A percentile compares a stretch with the other conserved stretches of the same genome.
These are phyloP conservation scores for Saccharomycopsis sp. DNA, from an alignment of 805 yeast species.

Conservation along the genomic window DNA sequence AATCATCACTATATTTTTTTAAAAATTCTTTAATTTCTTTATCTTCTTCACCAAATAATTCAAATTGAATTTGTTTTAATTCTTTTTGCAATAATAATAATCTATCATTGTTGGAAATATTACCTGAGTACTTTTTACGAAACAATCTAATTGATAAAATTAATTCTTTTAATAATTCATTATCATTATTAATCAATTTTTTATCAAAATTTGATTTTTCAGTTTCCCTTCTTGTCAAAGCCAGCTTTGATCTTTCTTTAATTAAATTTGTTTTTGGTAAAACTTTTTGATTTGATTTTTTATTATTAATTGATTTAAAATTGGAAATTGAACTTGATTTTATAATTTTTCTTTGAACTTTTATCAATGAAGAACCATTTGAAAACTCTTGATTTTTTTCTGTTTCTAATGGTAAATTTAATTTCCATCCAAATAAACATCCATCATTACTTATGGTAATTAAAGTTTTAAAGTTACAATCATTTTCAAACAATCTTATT, in stretches of 20 bases:
- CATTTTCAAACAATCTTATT: slow-evolving; percentile 20
- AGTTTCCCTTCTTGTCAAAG: not conserved
- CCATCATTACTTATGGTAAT: slow-evolving; percentile 43
- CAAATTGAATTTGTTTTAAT: too few relatives aligned
- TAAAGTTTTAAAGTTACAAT: slow-evolving; percentile 21
- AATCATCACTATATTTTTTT: too few relatives aligned
- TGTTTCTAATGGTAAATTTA: slow-evolving; percentile 7
- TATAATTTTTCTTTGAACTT: slow-evolving; percentile 6
- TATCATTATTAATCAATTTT: not conserved
- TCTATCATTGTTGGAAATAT: too few relatives aligned
- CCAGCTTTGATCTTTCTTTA: slow-evolving; percentile 2
- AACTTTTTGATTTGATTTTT: slow-evolving; percentile 1
- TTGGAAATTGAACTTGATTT: slow-evolving; percentile 16
- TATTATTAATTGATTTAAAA: too few relatives aligned
- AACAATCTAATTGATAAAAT: too few relatives aligned
- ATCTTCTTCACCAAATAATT: not conserved
- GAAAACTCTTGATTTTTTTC: not conserved
- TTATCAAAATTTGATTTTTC: not conserved
- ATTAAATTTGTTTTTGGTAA: slow-evolving; percentile 16
- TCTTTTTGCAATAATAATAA: too few relatives aligned
- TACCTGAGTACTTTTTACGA: too few relatives aligned
- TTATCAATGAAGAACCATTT: not conserved
- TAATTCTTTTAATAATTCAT: not conserved
- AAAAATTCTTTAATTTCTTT: slow-evolving; percentile 3
- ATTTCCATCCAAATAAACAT: slow-evolving; percentile 41